Percentiles rank a stretch among this genome's conserved stretches.
These are phyloP conservation scores for Halenospora varia DNA, from an alignment of 495 filamentous ascomycete genomes.

Conservation along the genomic window DNA sequence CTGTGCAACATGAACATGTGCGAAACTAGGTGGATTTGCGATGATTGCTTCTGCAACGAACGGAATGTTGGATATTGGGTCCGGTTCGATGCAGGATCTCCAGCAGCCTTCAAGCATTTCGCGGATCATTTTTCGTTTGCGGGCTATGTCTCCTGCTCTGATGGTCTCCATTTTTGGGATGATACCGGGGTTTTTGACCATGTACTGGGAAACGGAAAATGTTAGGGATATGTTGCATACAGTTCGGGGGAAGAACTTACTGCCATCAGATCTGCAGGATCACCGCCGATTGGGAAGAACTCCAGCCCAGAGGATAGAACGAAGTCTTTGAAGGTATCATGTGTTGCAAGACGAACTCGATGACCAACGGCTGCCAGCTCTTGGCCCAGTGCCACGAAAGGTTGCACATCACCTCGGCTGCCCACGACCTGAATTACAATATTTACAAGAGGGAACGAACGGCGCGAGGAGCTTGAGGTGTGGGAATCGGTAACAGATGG, in stretches of 20 bases:
- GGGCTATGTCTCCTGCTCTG: constrained; percentile 39
- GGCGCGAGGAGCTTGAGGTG: background rate
- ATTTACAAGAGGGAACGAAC: constrained; percentile 42
- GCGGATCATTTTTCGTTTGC: constrained; percentile 42
- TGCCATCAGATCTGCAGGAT: constrained; percentile 4
- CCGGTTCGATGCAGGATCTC: constrained; percentile 56
- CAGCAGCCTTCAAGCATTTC: constrained; percentile 60
- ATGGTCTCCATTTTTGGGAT: constrained; percentile 43
- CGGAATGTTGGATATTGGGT: constrained; percentile 39
- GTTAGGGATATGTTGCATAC: background rate
- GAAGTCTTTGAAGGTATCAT: constrained; percentile 63
- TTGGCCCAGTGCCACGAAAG: constrained; percentile 63
- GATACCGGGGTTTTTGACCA: constrained; percentile 50
- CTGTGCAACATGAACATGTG: constrained; percentile 60
- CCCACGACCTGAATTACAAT: constrained; percentile 77
- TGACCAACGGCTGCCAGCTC: constrained; percentile 58
- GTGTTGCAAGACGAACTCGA: constrained; percentile 71
- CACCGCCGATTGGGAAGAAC: constrained; percentile 60
- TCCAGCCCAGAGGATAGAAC: constrained; percentile 63
- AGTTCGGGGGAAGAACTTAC: background rate
- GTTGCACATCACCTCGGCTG: constrained; percentile 67
- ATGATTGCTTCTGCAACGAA: constrained; percentile 66
- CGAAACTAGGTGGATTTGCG: constrained; percentile 62
- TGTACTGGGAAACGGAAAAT: constrained; percentile 25
- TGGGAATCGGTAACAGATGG: background rate